Base-by-base conservation (phyloP, 495 filamentous ascomycete species). In the Podospora sp. region DNA sequence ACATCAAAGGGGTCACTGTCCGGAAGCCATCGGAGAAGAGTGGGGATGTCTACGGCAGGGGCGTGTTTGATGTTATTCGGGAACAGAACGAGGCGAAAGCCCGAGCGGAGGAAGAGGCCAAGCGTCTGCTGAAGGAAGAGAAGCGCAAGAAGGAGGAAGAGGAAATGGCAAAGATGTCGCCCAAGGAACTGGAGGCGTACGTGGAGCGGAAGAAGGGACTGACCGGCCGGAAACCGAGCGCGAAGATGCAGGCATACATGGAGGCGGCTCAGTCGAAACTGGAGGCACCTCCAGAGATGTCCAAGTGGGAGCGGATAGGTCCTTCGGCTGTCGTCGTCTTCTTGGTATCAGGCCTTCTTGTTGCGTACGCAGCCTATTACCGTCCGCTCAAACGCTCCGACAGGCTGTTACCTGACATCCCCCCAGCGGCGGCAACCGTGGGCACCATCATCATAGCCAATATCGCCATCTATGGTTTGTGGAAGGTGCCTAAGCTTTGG, bases 351-450 rank as follows among this genome's bases (percentile, higher is more conserved):
- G 80, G 77, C 7, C 76, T 84, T 22, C 86, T 81, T 69, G 80
- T 83, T 36, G 74, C 78, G 21, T 88, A 89, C 65, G 84, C 88
- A 18, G 68, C 80, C 29, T 80, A 82, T 62, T 96, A 96, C 72
- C 82, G 79, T 50, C 85, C 91, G 21, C 89, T 91, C 0, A 75
- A 77, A 29, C 78, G 76, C 21, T 76, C 81, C 7, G 79, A 83
- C 24, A 84, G 93, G 60, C 69, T 94, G 56, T 93, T 84, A 73
- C 91, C 92, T 0, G 87, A 90, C 69, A 78, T 92, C 1, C 90
- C 93, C 1, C 91, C 91, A 1, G 87, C 94, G 2, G 87, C 89
- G 1, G 92, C 94, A 27, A 97, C 96, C 11, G 80, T 92, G 12
- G 75, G 86, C 56, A 80, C 80, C 16, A 81, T 97, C 61, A 85